Percentiles rank a stretch among this genome's conserved stretches.
phyloP scores from a whole-genome alignment of 306 rosid species.

The Acacia acuminata region DNA sequence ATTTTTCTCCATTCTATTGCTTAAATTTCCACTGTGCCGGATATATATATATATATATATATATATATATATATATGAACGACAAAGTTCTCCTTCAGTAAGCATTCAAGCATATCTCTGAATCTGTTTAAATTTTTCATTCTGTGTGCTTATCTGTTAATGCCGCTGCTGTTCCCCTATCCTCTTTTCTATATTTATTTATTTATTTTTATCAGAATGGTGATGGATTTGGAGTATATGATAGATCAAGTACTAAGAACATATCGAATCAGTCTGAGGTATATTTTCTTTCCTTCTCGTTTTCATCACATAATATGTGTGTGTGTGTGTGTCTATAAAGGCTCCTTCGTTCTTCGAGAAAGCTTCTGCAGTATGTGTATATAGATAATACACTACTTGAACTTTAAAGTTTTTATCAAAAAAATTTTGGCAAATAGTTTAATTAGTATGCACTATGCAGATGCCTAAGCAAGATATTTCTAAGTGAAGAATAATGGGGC shows the following conservation, averaged over 20 bases:
- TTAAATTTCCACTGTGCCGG: slow-evolving; percentile 52
- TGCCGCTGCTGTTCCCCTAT: neutral
- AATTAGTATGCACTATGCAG: slow-evolving; percentile 15
- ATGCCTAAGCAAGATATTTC: slow-evolving; percentile 8
- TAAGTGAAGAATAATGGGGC: slow-evolving; percentile 4
- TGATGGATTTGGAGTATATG: slow-evolving; percentile 46
- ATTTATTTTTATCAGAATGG: slow-evolving; percentile 20
- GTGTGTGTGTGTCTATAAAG: neutral
- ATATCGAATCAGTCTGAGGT: slow-evolving; percentile 48
- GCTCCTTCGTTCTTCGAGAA: neutral
- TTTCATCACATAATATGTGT: neutral
- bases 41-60: slow-evolving; percentile 55
- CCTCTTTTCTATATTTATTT: neutral
- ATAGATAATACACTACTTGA: slow-evolving; percentile 3
- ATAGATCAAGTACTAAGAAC: slow-evolving; percentile 21
- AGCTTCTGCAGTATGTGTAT: slow-evolving; percentile 2
- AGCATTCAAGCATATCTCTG: slow-evolving; percentile 28
- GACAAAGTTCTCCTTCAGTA: slow-evolving; percentile 65
- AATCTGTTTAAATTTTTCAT: slow-evolving; percentile 15
- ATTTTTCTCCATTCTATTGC: neutral
- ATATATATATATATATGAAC: slow-evolving; percentile 65
- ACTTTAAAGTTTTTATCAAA: neutral
- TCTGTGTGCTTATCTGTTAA: slow-evolving; percentile 26
- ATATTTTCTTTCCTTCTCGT: slow-evolving; percentile 18
- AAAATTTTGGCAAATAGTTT: slow-evolving; percentile 3